These are phyloP conservation scores for Hericium rajendrae DNA, from an alignment of 768 basidiomycete genomes.

Conservation along the genomic window DNA sequence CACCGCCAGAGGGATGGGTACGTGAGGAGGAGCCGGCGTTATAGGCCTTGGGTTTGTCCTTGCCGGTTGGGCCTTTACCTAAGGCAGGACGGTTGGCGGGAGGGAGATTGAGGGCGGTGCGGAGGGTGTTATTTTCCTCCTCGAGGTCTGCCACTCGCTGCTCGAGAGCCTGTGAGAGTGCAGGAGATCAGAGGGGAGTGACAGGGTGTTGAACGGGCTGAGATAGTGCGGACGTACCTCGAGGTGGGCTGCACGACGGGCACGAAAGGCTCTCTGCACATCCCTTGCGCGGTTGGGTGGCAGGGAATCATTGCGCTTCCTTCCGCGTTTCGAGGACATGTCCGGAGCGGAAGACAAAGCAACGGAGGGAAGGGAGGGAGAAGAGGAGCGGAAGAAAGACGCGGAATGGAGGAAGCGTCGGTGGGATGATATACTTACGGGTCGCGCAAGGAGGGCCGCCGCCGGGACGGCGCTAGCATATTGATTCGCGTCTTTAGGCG, in stretches of 20 bases:
- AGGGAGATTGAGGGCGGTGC: constrained; percentile 62
- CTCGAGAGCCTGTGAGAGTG: constrained; percentile 56
- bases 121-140: constrained; percentile 69
- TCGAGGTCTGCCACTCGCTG: constrained; percentile 74
- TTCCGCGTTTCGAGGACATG: constrained; percentile 83
- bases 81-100: constrained; percentile 63
- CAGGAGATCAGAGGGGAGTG: constrained; percentile 16
- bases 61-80: constrained; percentile 81
- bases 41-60: constrained; percentile 55
- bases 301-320: constrained; percentile 74
- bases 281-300: constrained; percentile 79
- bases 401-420: constrained; percentile 16
- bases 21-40: constrained; percentile 6
- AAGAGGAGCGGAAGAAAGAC: constrained; percentile 23
- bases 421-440: constrained; percentile 26
- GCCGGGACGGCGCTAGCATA: constrained; percentile 10
- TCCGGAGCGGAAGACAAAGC: constrained; percentile 10
- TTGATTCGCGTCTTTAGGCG: constrained; percentile 17
- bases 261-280: constrained; percentile 84
- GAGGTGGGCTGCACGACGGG: constrained; percentile 79
- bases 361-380: constrained; percentile 24
- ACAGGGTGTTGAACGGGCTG: constrained; percentile 21
- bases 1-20: not conserved
- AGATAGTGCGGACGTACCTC: constrained; percentile 37
- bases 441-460: constrained; percentile 17